Percentiles rank a stretch among this genome's conserved stretches.
phyloP scores from a whole-genome alignment of 768 basidiomycete species.

The Pleurotus eryngii region DNA sequence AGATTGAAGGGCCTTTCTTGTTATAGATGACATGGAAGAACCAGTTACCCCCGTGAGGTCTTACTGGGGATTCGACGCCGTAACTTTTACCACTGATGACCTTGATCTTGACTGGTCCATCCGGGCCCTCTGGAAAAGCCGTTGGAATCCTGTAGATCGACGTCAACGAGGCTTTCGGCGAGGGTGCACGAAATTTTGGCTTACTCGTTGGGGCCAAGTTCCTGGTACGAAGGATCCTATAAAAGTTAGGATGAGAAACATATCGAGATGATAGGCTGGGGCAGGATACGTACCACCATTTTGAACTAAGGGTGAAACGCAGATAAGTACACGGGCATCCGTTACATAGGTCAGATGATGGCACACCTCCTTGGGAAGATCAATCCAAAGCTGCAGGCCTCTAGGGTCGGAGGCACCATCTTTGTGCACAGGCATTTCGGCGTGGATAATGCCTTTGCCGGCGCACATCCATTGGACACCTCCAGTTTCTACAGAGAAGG shows the following conservation, averaged over 20 bases:
- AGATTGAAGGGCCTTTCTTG: slow-evolving; percentile 54
- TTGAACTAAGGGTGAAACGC: slow-evolving; percentile 53
- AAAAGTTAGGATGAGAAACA: neutral
- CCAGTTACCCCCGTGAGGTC: slow-evolving; percentile 92
- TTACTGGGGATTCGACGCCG: slow-evolving; percentile 82
- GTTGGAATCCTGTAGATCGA: slow-evolving; percentile 53
- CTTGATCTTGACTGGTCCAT: slow-evolving; percentile 68
- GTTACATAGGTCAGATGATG: slow-evolving; percentile 14
- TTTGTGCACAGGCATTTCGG: slow-evolving; percentile 84
- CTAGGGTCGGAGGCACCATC: slow-evolving; percentile 65
- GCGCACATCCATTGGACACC: slow-evolving; percentile 97
- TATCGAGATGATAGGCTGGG: neutral
- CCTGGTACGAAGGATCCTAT: slow-evolving; percentile 80
- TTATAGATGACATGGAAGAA: slow-evolving; percentile 79
- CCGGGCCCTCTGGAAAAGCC: slow-evolving; percentile 66
- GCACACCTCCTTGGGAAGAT: slow-evolving; percentile 66
- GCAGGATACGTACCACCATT: slow-evolving; percentile 50
- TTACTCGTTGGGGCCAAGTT: slow-evolving; percentile 63
- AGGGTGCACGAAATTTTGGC: slow-evolving; percentile 13
- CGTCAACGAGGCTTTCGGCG: neutral
- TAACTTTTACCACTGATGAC: slow-evolving; percentile 90
- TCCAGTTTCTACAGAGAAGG: slow-evolving; percentile 45
- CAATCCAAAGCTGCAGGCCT: slow-evolving; percentile 88
- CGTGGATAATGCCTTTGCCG: slow-evolving; percentile 75
- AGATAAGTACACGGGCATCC: slow-evolving; percentile 3